Base-by-base conservation (phyloP, 169 alveolate species). In the Cryptosporidium sp. region DNA sequence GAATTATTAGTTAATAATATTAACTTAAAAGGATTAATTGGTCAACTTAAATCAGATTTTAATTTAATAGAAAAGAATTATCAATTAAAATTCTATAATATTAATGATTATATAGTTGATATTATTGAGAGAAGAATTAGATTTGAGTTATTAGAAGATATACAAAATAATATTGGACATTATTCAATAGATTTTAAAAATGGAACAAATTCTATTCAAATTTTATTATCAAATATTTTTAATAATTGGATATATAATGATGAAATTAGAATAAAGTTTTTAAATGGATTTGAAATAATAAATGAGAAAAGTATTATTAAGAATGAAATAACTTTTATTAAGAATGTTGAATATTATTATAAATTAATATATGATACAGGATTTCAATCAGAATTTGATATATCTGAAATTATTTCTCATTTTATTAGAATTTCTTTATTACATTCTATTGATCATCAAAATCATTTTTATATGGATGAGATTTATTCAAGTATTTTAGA, bases 301-400 rank as follows among this genome's bases (percentile, higher is more conserved):
- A 5, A 23, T 37, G 33, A 37, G 60, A 68, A 37, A 39, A 0
- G 0, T 6, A 16, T 2, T 9, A 69, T 14, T 39, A 21, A 12
- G 37, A 0, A 16, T 14, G 29, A 69, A 21, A n/a, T 35, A 2
- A 48, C 14, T 45, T 48, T 70, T n/a, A 14, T 70, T 18, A 10
- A 35, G 2, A 29, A 35, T 37, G n/a, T 53, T 16, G 23, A 42
- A 14, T 33, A 31, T 16, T 73, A 73, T 42, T 73, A 73, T 56
- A 56, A 8, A 29, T n/a, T 56, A 52, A 7, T 73, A 35, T 56
- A 23, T 35, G 72, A 73, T 3, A 16, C 86, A 53, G 70, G 70
- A 39, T 53, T 52, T 31, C 52, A 60, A 31, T 6, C 8, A 12
- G 86, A 73, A 18, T 73, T 53, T 35, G 68, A 73, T 18, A 73